These are phyloP conservation scores for Trypanosoma vivax DNA, from an alignment of 208 protist species.

Conservation along the genomic window DNA sequence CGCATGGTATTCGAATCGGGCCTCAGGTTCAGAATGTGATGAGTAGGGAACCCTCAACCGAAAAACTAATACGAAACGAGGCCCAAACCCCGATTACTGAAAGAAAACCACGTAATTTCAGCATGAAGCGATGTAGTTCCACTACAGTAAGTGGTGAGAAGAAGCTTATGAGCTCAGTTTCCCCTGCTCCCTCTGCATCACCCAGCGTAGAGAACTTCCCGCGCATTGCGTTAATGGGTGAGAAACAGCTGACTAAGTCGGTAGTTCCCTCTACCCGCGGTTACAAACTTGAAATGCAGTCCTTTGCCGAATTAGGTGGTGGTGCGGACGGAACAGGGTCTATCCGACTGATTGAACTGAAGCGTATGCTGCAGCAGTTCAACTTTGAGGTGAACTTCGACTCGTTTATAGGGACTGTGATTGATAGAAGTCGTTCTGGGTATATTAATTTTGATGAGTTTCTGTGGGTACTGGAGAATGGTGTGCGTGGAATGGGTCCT, in stretches of 20 bases:
- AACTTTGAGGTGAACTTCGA: slow-evolving; percentile 20
- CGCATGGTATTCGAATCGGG: neutral
- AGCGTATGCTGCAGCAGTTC: slow-evolving; percentile 15
- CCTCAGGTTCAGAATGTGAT: no score
- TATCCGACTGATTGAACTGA: slow-evolving; percentile 19
- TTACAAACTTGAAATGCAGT: neutral
- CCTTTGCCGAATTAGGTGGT: slow-evolving; percentile 17
- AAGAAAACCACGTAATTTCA: neutral
- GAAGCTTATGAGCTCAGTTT: neutral
- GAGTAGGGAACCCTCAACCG: no score
- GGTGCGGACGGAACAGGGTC: slow-evolving; percentile 8
- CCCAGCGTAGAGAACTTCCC: no score
- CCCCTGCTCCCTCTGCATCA: no score
- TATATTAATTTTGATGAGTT: slow-evolving; percentile 29
- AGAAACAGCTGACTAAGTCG: neutral
- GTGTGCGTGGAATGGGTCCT: slow-evolving; percentile 11
- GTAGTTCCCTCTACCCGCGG: neutral
- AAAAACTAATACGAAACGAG: no score
- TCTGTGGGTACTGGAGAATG: slow-evolving; percentile 26
- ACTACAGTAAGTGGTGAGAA: neutral
- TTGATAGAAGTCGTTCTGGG: slow-evolving; percentile 21
- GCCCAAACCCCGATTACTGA: no score
- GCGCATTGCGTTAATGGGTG: neutral
- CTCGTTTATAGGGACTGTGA: slow-evolving; percentile 17
- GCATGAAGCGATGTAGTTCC: neutral